Evolutionary conservation across 2,329 filamentous ascomycete genomes (phyloP).

Genomic region (Pochonia chlamydosporia): DNA sequence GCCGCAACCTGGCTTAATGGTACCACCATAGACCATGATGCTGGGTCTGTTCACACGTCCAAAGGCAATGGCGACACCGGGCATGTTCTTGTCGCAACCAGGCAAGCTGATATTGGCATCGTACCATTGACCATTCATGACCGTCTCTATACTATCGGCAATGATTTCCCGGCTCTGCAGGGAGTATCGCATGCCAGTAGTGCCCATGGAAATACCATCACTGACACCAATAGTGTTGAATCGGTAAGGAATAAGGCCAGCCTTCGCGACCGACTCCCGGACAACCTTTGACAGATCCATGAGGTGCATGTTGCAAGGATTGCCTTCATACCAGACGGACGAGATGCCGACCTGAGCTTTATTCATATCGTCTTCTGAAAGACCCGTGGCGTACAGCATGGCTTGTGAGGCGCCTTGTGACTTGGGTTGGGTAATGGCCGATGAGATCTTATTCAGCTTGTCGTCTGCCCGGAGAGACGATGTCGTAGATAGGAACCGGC

Average conservation of each 20-base stretch:
- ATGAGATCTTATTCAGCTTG: conserved; percentile 77
- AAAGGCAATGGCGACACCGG: conserved; percentile 87
- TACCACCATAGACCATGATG: conserved; percentile 96
- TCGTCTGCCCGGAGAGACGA: conserved; percentile 42
- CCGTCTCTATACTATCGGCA: conserved; percentile 96
- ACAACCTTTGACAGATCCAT: conserved; percentile 81
- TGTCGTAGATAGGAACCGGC: conserved; percentile 47
- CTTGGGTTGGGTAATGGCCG: conserved; percentile 89
- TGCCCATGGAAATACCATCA: conserved; percentile 97
- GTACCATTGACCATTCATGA: conserved; percentile 99
- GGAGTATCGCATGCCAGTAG: conserved; percentile 91
- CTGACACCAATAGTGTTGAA: conserved; percentile 99
- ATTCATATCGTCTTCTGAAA: conserved; percentile 81
- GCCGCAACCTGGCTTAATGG: conserved; percentile 86
- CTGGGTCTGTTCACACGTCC: conserved; percentile 89
- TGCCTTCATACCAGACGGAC: conserved; percentile 96
- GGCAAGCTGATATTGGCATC: conserved; percentile 95
- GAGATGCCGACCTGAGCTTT: conserved; percentile 98
- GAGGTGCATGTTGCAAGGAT: conserved; percentile 99
- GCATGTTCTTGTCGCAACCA: conserved; percentile 99
- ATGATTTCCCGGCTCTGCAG: conserved; percentile 94
- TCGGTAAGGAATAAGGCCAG: conserved; percentile 85
- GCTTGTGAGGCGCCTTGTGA: conserved; percentile 97
- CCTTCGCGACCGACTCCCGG: conserved; percentile 53
- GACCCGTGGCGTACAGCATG: conserved; percentile 94